Evolutionary conservation across 208 protist genomes (phyloP).

Genomic region (Naegleria lovaniensis): DNA sequence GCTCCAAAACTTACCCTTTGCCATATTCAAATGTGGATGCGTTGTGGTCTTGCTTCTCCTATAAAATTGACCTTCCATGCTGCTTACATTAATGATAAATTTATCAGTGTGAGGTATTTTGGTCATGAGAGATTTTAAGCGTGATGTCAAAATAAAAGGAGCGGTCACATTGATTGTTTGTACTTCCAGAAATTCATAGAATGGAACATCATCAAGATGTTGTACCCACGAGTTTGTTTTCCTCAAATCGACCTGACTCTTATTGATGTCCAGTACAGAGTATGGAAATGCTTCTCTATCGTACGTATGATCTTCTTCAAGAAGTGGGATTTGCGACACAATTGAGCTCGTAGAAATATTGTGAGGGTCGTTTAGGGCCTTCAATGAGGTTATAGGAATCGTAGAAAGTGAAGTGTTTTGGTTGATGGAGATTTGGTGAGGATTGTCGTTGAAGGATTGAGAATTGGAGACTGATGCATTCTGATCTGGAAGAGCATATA

Average conservation of each 20-base stretch:
- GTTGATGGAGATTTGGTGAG: background rate
- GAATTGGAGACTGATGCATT: background rate
- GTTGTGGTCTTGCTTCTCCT: background rate
- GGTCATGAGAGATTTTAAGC: slow-evolving; percentile 71
- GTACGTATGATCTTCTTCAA: background rate
- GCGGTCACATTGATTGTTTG: slow-evolving; percentile 92
- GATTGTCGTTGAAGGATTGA: background rate
- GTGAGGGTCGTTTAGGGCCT: background rate
- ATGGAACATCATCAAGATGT: slow-evolving; percentile 73
- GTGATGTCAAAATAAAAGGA: slow-evolving; percentile 86
- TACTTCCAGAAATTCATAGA: slow-evolving; percentile 83
- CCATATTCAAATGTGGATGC: slow-evolving; percentile 78
- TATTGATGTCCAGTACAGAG: background rate
- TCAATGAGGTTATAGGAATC: background rate
- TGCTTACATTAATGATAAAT: slow-evolving; percentile 94
- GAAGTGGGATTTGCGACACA: background rate
- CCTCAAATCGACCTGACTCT: slow-evolving; percentile 56
- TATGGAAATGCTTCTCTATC: background rate
- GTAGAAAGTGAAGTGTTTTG: too few relatives aligned
- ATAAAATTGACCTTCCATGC: slow-evolving; percentile 94
- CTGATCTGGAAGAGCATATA: background rate
- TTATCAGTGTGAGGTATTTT: slow-evolving; percentile 52
- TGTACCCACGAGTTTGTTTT: slow-evolving; percentile 79
- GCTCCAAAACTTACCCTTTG: background rate
- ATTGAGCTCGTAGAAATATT: background rate